A percentile compares a stretch with the other conserved stretches of the same genome.
phyloP scores from a whole-genome alignment of 2,329 filamentous ascomycete genomes.

The Curvularia verruculosa region DNA sequence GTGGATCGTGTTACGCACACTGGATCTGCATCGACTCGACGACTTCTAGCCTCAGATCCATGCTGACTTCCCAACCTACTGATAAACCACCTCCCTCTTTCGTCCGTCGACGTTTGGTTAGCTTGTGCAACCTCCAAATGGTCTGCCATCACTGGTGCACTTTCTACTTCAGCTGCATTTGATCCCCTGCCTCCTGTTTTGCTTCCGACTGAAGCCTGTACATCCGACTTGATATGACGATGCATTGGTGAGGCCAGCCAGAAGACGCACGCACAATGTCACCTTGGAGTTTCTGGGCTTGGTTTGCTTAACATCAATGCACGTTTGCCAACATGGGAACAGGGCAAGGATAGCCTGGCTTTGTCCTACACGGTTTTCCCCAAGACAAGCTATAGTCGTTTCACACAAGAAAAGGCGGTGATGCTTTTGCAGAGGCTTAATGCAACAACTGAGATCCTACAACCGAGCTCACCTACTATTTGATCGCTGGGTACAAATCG shows the following conservation, averaged over 20 bases:
- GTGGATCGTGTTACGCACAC: conserved; percentile 25
- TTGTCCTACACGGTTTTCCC: conserved; percentile 16
- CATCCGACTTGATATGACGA: neutral
- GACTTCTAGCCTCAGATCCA: neutral
- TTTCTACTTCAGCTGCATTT: neutral
- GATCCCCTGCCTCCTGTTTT: neutral
- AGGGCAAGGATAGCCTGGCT: conserved; percentile 12
- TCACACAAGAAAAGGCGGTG: conserved; percentile 15
- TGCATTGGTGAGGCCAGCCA: conserved; percentile 3
- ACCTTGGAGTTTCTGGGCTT: conserved; percentile 21
- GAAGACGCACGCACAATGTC: conserved; percentile 9
- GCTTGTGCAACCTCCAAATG: neutral
- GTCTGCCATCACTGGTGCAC: neutral
- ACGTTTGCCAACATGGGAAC: neutral
- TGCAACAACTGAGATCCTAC: conserved; percentile 28
- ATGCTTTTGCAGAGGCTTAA: conserved; percentile 42
- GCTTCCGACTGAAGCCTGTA: neutral
- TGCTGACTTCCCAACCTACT: neutral
- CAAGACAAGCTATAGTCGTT: conserved; percentile 22
- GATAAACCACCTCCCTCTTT: neutral
- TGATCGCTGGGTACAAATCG: conserved; percentile 14
- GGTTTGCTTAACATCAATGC: conserved; percentile 6
- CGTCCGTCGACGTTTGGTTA: neutral
- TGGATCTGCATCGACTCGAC: conserved; percentile 5
- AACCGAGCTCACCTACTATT: conserved; percentile 17